These are phyloP conservation scores for Leccinum barrowsii DNA, from an alignment of 768 basidiomycete genomes.

Conservation along the genomic window DNA sequence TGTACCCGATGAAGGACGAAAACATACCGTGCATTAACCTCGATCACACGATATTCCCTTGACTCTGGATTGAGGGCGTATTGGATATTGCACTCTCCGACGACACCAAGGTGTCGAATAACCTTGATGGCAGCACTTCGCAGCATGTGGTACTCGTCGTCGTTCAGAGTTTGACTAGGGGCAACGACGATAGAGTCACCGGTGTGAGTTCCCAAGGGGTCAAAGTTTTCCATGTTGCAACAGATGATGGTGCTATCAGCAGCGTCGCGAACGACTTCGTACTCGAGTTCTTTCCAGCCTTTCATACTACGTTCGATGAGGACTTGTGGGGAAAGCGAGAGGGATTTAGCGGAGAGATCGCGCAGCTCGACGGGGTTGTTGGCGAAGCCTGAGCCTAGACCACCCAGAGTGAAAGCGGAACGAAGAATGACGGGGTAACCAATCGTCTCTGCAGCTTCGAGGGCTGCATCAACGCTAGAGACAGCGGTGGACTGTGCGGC, in stretches of 20 bases:
- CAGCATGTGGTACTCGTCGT: conserved; percentile 99
- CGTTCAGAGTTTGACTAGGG: conserved; percentile 95
- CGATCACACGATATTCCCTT: conserved; percentile 96
- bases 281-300: conserved; percentile 99
- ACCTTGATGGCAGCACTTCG: conserved; percentile 97
- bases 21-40: conserved; percentile 84
- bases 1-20: background rate
- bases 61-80: conserved; percentile 94
- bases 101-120: conserved; percentile 83
- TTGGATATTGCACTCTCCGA: conserved; percentile 97
- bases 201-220: conserved; percentile 97
- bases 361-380: conserved; percentile 91
- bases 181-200: conserved; percentile 99
- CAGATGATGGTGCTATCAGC: conserved; percentile 99
- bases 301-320: conserved; percentile 98
- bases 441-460: conserved; percentile 87
- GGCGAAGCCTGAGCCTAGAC: conserved; percentile 97
- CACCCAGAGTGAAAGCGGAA: conserved; percentile 95
- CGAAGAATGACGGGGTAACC: conserved; percentile 98
- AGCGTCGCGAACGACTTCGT: conserved; percentile 96
- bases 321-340: conserved; percentile 90
- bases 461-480: conserved; percentile 89
- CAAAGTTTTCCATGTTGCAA: conserved; percentile 99
- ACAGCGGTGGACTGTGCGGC: conserved; percentile 95
- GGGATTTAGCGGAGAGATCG: conserved; percentile 87